Percentiles rank a stretch among this genome's conserved stretches.
Conservation (phyloP, 208 protist species). For the Acanthamoeba rhysodes region DNA sequence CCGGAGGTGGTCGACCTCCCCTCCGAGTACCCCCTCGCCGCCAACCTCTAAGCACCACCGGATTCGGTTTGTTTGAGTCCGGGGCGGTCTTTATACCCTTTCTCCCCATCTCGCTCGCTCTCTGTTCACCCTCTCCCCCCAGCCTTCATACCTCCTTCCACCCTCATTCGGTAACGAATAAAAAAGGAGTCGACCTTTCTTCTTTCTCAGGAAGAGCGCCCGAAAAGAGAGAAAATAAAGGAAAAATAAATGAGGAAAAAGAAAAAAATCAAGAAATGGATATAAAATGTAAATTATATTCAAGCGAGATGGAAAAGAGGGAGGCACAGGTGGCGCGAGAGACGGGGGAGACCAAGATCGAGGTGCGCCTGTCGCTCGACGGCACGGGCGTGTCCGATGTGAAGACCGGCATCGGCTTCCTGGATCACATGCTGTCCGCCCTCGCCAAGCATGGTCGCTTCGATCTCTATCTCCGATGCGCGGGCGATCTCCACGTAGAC, state of each 20-base stretch:
- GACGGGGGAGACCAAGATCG: conserved; percentile 87
- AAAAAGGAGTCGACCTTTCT: too few species aligned
- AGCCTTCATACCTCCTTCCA: too few species aligned
- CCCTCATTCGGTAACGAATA: too few species aligned
- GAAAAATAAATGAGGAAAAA: not conserved
- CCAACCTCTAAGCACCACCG: too few species aligned
- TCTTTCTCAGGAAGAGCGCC: not conserved
- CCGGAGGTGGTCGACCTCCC: not conserved
- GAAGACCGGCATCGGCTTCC: conserved; percentile 88
- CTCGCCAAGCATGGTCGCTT: conserved; percentile 89
- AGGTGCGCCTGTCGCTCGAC: conserved; percentile 81
- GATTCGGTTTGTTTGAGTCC: too few species aligned
- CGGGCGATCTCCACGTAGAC: conserved; percentile 90
- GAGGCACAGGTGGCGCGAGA: conserved; percentile 77
- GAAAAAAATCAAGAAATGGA: not conserved
- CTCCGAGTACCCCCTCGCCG: not conserved
- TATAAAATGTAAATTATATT: not conserved
- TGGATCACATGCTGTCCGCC: conserved; percentile 91
- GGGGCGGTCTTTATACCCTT: not conserved
- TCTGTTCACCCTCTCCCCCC: too few species aligned
- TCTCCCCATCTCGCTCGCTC: too few species aligned
- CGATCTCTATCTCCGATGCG: conserved; percentile 82
- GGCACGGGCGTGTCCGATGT: conserved; percentile 82
- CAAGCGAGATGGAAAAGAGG: conserved; percentile 18
- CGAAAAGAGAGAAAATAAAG: too few species aligned